Percentiles rank a stretch among this genome's conserved stretches.
phyloP scores from a whole-genome alignment of 371 early-diverging fungal genomes.

The Blastocladiella emersonii region DNA sequence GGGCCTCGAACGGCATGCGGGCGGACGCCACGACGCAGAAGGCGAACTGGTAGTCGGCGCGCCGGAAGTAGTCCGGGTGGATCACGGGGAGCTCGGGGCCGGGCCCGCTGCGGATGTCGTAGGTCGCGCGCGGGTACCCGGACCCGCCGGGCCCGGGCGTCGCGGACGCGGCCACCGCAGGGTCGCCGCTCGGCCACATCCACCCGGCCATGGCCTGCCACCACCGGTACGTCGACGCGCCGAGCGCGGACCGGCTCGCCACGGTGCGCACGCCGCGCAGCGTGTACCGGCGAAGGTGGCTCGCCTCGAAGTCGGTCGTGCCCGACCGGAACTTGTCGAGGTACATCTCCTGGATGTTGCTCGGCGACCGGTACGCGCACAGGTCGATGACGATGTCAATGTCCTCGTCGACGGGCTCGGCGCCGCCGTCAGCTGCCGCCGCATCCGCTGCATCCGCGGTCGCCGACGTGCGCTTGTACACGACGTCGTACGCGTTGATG shows the following conservation, averaged over 20 bases:
- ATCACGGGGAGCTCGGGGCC: constrained; percentile 44
- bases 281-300: constrained; percentile 39
- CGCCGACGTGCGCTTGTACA: no score
- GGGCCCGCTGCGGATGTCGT: constrained; percentile 11
- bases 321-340: background rate
- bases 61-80: constrained; percentile 38
- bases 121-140: constrained; percentile 14
- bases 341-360: constrained; percentile 1
- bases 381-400: background rate
- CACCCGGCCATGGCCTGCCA: no score
- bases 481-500: constrained; percentile 59
- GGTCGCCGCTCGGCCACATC: constrained; percentile 8
- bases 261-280: constrained; percentile 36
- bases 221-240: constrained; percentile 32
- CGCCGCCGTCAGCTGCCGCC: no score
- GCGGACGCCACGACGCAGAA: constrained; percentile 45
- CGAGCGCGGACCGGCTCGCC: constrained; percentile 24
- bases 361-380: background rate
- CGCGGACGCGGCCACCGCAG: constrained; percentile 11
- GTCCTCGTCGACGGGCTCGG: background rate
- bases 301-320: background rate
- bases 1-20: constrained; percentile 15
- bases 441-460: no score
- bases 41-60: constrained; percentile 38
- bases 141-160: constrained; percentile 16